These are phyloP conservation scores for Psidium friedrichsthalianum DNA, from an alignment of 345 rosid species.

Conservation along the genomic window DNA sequence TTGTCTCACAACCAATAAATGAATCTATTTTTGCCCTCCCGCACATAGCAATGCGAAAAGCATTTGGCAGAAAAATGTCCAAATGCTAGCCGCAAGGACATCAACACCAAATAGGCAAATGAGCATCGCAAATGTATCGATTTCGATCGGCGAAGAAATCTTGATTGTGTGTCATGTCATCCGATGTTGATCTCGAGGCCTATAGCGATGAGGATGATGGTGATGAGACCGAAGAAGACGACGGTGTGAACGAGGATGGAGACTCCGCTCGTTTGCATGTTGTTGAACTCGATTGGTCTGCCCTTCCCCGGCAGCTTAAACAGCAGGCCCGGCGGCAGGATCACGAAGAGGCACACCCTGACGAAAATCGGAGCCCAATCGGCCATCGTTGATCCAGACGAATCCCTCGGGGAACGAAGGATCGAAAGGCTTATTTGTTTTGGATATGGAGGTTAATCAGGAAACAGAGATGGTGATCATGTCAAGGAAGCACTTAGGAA, in stretches of 20 bases:
- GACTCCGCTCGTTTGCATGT: not conserved
- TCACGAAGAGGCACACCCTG: conserved; percentile 67
- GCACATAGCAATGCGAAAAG: not conserved
- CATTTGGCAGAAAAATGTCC: not conserved
- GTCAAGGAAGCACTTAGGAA: not conserved
- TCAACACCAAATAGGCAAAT: not conserved
- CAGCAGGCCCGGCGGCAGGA: conserved; percentile 20
- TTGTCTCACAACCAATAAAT: not conserved
- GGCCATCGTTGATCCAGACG: conserved; percentile 30
- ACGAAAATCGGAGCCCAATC: conserved; percentile 92
- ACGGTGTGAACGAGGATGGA: not conserved
- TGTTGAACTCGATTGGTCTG: not conserved
- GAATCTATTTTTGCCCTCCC: not conserved
- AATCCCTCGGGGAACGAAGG: not conserved
- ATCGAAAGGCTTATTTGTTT: not conserved
- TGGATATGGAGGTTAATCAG: not conserved
- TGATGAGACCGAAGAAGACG: conserved; percentile 13
- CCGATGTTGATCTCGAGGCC: conserved; percentile 80
- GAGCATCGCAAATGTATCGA: not conserved
- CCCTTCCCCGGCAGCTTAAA: conserved; percentile 37
- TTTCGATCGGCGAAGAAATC: not conserved
- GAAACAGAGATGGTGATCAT: not conserved
- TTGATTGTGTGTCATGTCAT: conserved; percentile 1
- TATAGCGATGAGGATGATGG: conserved; percentile 62
- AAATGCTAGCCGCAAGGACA: not conserved